phyloP scores from a whole-genome alignment of 768 basidiomycete species.

The Guyanaporus albipodus region DNA sequence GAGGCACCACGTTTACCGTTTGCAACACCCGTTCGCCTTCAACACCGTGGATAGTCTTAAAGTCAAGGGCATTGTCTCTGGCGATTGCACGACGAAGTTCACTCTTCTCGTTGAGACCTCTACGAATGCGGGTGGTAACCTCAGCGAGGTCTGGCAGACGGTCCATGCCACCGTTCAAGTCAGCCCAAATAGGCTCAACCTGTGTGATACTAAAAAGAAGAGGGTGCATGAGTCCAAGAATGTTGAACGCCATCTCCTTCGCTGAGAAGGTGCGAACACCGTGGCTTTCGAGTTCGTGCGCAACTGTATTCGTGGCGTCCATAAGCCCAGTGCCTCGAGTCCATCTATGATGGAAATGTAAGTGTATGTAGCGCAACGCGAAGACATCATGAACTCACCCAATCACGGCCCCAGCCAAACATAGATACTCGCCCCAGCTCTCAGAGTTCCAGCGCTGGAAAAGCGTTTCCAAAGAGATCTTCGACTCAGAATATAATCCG shows the following conservation, averaged over 20 bases:
- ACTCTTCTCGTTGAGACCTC: slow-evolving; percentile 76
- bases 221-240: slow-evolving; percentile 98
- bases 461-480: slow-evolving; percentile 95
- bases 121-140: slow-evolving; percentile 83
- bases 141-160: slow-evolving; percentile 93
- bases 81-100: slow-evolving; percentile 91
- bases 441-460: slow-evolving; percentile 99
- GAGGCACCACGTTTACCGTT: slow-evolving; percentile 88
- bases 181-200: slow-evolving; percentile 99
- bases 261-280: slow-evolving; percentile 98
- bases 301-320: slow-evolving; percentile 91
- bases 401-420: slow-evolving; percentile 96
- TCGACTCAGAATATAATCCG: slow-evolving; percentile 96
- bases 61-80: slow-evolving; percentile 93
- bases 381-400: slow-evolving; percentile 48
- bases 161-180: slow-evolving; percentile 98
- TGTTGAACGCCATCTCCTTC: slow-evolving; percentile 99
- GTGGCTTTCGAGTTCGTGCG: slow-evolving; percentile 86
- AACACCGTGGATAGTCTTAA: slow-evolving; percentile 83
- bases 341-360: slow-evolving; percentile 61
- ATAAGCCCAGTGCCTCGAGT: slow-evolving; percentile 97
- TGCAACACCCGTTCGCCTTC: slow-evolving; percentile 92
- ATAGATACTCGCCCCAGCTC: slow-evolving; percentile 98
- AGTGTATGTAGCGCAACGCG: slow-evolving; percentile 5
- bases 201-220: slow-evolving; percentile 99